Evolutionary conservation across 352 stramenopile genomes (phyloP).

Genomic region (Labyrinthula sp.): DNA sequence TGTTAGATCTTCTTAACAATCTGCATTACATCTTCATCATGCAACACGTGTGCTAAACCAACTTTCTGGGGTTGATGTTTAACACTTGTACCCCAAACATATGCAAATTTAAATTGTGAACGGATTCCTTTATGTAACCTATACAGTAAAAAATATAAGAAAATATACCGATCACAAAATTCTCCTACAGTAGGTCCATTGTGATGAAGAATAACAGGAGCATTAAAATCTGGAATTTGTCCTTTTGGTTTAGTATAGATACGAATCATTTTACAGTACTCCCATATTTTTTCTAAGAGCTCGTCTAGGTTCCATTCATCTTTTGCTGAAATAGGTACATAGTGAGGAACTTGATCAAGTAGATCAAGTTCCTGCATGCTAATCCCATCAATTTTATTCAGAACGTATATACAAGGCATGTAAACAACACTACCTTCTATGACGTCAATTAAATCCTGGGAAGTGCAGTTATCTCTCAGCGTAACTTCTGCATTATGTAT

Average conservation of each 20-base stretch:
- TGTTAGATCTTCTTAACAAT: slow-evolving; percentile 84
- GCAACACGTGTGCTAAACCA: slow-evolving; percentile 85
- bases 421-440: slow-evolving; percentile 94
- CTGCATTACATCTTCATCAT: slow-evolving; percentile 96
- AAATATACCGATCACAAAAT: slow-evolving; percentile 77
- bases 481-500: slow-evolving; percentile 90
- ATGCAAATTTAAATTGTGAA: slow-evolving; percentile 64
- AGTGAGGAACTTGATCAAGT: slow-evolving; percentile 91
- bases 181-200: slow-evolving; percentile 81
- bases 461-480: slow-evolving; percentile 74
- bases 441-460: slow-evolving; percentile 96
- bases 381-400: slow-evolving; percentile 99
- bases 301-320: slow-evolving; percentile 94
- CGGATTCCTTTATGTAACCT: slow-evolving; percentile 68
- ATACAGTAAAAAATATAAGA: too few relatives aligned
- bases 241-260: slow-evolving; percentile 86
- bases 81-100: slow-evolving; percentile 83
- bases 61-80: slow-evolving; percentile 97
- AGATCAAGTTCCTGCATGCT: slow-evolving; percentile 95
- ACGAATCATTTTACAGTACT: slow-evolving; percentile 88
- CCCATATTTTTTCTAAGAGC: slow-evolving; percentile 84
- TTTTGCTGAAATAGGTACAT: slow-evolving; percentile 82
- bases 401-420: slow-evolving; percentile 90
- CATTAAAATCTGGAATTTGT: slow-evolving; percentile 74
- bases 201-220: slow-evolving; percentile 86